Evolutionary conservation across 345 rosid species (phyloP), one percentile per base, ranked within the genome.

Genomic region (Salix brachista): DNA sequence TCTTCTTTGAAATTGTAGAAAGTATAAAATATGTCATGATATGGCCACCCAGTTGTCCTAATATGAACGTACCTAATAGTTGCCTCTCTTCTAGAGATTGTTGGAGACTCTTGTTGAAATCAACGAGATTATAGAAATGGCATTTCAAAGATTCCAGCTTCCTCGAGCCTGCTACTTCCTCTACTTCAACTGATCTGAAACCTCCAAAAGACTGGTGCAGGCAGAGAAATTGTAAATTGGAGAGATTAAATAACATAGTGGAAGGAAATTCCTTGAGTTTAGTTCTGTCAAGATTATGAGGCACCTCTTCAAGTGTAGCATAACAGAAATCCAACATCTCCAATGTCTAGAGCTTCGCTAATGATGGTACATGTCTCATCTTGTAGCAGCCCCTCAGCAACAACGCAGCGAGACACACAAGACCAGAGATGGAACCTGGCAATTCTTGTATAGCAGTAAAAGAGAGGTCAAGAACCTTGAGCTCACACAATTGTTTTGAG

Each of bases 401-500:
- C 18, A 76, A 76, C 32, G 65, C 64, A 54, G 37, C 13, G 28
- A 80, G 83, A 41, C 52, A 48, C 23, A 19, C 67, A 18, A 77
- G 65, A 3, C 23, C 21, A 11, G 77, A 30, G 18, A 77, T 26
- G 13, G 79, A 77, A 46, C 52, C 25, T 7, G 81, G 83, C 67
- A 80, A 65, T 48, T 1, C 8, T 4, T 6, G 8, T 19, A 71
- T 41, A 0, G 0, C 0, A 1, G 28, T 23, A 0, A 3, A 16
- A 23, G 80, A 84, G 41, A 84, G 80, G 70, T 84, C 78, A 58
- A 84, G 80, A 70, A 81, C 41, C 73, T 34, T 65, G 39, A 80
- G 71, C 44, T 58, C 64, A 8, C 4, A 21, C 52, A 75, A 10
- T 19, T 21, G 39, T 4, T 4, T 52, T 2, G 41, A 80, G 69